Conservation (phyloP, 2,329 filamentous ascomycete species). For the Elsinoe fawcettii region DNA sequence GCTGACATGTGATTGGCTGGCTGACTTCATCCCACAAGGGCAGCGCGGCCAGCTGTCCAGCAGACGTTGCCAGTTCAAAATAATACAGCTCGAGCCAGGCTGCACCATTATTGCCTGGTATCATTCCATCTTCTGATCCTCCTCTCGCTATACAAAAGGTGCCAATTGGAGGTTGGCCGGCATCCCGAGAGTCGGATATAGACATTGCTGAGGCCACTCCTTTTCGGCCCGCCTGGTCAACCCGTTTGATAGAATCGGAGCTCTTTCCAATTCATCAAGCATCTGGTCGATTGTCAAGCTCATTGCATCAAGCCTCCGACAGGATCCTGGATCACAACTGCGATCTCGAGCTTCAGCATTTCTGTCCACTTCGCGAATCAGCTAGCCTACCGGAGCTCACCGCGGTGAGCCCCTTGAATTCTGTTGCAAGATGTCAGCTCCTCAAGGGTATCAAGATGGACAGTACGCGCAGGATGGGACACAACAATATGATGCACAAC, state of each 20-base stretch:
- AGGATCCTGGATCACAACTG: background rate
- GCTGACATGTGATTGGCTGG: slow-evolving; percentile 13
- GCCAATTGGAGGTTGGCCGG: background rate
- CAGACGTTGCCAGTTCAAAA: slow-evolving; percentile 5
- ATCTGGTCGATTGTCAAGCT: background rate
- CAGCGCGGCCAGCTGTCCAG: slow-evolving; percentile 12
- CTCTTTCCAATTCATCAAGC: background rate
- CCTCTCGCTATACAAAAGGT: background rate
- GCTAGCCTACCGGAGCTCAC: background rate
- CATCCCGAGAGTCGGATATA: background rate
- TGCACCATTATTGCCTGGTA: slow-evolving; percentile 8
- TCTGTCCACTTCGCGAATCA: background rate
- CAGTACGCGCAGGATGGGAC: slow-evolving; percentile 20
- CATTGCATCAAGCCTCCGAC: no score
- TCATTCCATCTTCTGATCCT: background rate
- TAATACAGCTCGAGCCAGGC: slow-evolving; percentile 7
- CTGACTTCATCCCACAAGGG: slow-evolving; percentile 14
- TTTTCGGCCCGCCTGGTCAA: background rate
- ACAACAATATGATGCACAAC: slow-evolving; percentile 19
- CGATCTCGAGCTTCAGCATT: background rate
- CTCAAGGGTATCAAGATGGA: slow-evolving; percentile 18
- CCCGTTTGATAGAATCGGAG: background rate
- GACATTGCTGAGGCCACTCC: background rate
- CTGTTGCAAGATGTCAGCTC: slow-evolving; percentile 1
- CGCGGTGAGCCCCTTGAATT: slow-evolving; percentile 8